phyloP scores from a whole-genome alignment of 176 grass and related monocot species.

The Metroxylon sagu region DNA sequence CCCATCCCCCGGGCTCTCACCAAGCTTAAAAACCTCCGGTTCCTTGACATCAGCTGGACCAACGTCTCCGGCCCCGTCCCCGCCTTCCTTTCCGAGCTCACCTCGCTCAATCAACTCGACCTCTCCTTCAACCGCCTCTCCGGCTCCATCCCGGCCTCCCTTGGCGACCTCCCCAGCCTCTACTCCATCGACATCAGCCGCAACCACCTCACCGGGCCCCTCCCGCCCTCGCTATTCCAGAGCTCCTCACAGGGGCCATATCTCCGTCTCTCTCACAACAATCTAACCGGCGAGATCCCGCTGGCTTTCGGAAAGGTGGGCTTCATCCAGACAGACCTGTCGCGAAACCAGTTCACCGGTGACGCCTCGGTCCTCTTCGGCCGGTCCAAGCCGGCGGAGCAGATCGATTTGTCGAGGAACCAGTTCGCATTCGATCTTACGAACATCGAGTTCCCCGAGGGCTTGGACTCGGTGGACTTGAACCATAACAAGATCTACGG shows the following conservation, averaged over 20 bases:
- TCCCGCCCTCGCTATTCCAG: neutral
- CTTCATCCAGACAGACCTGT: constrained; percentile 41
- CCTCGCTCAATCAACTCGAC: constrained; percentile 36
- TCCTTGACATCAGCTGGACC: constrained; percentile 48
- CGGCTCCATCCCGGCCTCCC: constrained; percentile 35
- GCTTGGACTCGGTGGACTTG: constrained; percentile 52
- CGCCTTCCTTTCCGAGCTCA: constrained; percentile 10
- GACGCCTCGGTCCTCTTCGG: constrained; percentile 64
- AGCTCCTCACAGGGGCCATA: neutral
- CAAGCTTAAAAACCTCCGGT: constrained; percentile 40
- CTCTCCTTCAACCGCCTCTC: constrained; percentile 57
- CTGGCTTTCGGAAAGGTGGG: constrained; percentile 17
- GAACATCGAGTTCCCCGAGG: constrained; percentile 35
- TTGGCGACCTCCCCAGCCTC: constrained; percentile 27
- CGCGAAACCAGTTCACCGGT: constrained; percentile 46
- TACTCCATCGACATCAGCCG: constrained; percentile 62
- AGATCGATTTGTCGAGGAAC: constrained; percentile 90
- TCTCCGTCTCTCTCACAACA: constrained; percentile 12
- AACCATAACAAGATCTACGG: constrained; percentile 75
- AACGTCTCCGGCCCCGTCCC: constrained; percentile 57
- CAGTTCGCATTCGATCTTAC: constrained; percentile 61
- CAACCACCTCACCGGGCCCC: constrained; percentile 52
- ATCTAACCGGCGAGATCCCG: constrained; percentile 39
- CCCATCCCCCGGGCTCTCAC: constrained; percentile 49
- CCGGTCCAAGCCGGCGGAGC: constrained; percentile 17